Conservation (phyloP, 2,329 filamentous ascomycete genomes). For the Aureobasidium melanogenum region DNA sequence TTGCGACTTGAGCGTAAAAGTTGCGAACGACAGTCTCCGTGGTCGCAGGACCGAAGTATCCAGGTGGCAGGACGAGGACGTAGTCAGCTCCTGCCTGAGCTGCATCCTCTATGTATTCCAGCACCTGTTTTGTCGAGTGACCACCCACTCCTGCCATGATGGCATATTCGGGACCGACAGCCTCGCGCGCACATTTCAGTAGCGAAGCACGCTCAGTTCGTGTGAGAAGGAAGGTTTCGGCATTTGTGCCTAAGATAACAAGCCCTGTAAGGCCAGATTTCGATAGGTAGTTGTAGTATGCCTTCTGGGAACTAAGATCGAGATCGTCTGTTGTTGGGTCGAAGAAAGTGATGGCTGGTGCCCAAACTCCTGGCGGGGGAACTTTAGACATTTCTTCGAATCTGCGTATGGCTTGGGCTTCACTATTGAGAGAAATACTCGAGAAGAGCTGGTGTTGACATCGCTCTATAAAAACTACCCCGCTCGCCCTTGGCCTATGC, state of each 20-base stretch:
- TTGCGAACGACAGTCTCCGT: slow-evolving; percentile 32
- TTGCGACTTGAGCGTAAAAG: slow-evolving; percentile 44
- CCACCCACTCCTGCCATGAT: slow-evolving; percentile 37
- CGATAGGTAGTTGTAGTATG: slow-evolving; percentile 38
- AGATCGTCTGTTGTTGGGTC: slow-evolving; percentile 31
- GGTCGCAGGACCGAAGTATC: slow-evolving; percentile 37
- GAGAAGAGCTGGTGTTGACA: not conserved
- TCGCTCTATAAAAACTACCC: not conserved
- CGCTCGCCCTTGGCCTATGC: not conserved
- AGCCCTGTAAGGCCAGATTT: slow-evolving; percentile 35
- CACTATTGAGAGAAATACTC: not conserved
- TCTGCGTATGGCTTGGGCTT: not conserved
- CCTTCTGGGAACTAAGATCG: slow-evolving; percentile 33
- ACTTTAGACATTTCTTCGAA: not conserved
- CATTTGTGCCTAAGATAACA: slow-evolving; percentile 39
- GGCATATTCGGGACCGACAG: slow-evolving; percentile 33
- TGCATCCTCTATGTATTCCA: slow-evolving; percentile 36
- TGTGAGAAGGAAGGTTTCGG: slow-evolving; percentile 38
- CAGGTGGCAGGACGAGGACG: slow-evolving; percentile 35
- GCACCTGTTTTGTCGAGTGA: slow-evolving; percentile 35
- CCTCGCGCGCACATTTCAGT: slow-evolving; percentile 28
- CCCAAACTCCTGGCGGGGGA: slow-evolving; percentile 22
- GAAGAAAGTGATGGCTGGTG: slow-evolving; percentile 39
- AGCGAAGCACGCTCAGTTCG: slow-evolving; percentile 33
- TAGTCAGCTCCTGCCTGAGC: slow-evolving; percentile 34